Conservation (phyloP, 345 rosid genomes). For the Eutrema heterophyllum region DNA sequence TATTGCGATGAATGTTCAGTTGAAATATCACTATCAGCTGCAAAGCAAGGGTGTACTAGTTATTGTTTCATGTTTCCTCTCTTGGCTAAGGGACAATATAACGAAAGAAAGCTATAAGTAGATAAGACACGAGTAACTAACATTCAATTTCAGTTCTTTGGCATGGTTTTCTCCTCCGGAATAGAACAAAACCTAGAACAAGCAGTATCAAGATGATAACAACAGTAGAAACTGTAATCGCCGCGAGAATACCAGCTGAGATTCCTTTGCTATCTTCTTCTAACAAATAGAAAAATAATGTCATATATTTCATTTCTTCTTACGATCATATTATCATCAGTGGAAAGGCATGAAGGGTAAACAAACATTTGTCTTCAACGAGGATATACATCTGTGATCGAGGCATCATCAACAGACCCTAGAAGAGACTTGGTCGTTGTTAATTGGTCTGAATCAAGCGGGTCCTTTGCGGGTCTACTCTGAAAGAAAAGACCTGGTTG, state of each 20-base stretch:
- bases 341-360: background rate
- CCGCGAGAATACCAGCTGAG: conserved; percentile 6
- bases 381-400: conserved; percentile 44
- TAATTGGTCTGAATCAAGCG: background rate
- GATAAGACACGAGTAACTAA: conserved; percentile 13
- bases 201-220: background rate
- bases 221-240: background rate
- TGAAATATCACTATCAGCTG: conserved; percentile 35
- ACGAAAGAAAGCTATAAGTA: background rate
- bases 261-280: conserved; percentile 12
- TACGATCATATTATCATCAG: background rate
- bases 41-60: background rate
- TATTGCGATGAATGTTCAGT: conserved; percentile 35
- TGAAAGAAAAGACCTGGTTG: conserved; percentile 39
- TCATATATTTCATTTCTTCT: background rate
- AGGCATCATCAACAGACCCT: conserved; percentile 37
- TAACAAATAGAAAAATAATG: background rate
- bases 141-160: conserved; percentile 2
- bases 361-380: conserved; percentile 21
- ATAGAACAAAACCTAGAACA: background rate
- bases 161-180: conserved; percentile 2
- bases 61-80: background rate
- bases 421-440: conserved; percentile 5
- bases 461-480: conserved; percentile 13
- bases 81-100: background rate